Evolutionary conservation across 1,139 yeast genomes (phyloP), one percentile per base, ranked within the genome.

Genomic region (Ogataea hybrid): DNA sequence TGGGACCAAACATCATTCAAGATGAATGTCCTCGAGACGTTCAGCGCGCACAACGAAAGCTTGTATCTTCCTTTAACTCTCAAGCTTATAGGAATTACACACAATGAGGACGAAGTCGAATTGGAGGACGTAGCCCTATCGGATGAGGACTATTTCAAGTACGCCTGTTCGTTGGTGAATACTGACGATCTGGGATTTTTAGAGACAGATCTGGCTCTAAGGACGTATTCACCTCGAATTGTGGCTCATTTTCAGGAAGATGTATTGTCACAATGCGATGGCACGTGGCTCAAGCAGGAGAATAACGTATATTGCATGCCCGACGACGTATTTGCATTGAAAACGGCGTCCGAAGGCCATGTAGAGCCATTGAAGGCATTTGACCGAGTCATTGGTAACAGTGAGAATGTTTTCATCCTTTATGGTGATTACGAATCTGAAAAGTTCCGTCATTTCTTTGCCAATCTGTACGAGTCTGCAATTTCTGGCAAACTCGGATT

Each of bases 291-390:
- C 43, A 73, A 73, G 47, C 78, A 80, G 43, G 71, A 73, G 41
- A 68, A 69, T 14, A 39, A 47, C 33, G 60, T 75, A 0, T 79
- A 81, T 53, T 86, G 95, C 56, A 77, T 83, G 10, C 67, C 77
- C 2, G 83, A 75, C 46, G 87, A 81, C 41, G 73, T 85, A 2
- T 87, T 75, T 62, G 92, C 95, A 0, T 65, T 85, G 40, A 77
- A 78, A 57, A 71, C 82, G 0, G 64, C 64, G 20, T 49, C 53
- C 10, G 51, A 50, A 5, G 50, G 62, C 3, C 54, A 39, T 0
- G 52, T 57, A 1, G 57, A 58, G 4, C 49, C 55, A 2, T 44
- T 49, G 3, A 43, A 49, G 2, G 71, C 77, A 0, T 75, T 76
- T 49, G 95, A 86, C 57, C 68, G 89, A 49, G 63, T 82, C 0